A percentile compares a stretch with the other conserved stretches of the same genome.
Evolutionary conservation across 2,329 filamentous ascomycete genomes (phyloP).

Genomic region (Scorias spongiosa): DNA sequence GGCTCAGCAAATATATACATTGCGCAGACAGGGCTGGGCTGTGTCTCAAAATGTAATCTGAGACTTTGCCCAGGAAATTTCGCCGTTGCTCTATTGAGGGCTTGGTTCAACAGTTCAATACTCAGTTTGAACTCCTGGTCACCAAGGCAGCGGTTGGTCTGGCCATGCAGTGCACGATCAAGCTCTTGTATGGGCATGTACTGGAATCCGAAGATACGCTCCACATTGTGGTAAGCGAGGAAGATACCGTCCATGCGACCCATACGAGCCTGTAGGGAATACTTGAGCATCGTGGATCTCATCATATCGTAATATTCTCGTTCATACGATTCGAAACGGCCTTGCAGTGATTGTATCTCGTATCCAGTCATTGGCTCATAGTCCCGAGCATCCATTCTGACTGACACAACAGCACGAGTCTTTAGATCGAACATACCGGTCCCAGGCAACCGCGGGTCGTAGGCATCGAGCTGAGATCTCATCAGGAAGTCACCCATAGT

Average conservation of each 20-base stretch:
- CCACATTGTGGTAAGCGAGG: constrained; percentile 86
- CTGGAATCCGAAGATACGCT: constrained; percentile 94
- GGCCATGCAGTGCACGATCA: constrained; percentile 79
- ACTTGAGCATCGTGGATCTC: constrained; percentile 84
- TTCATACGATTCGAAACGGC: constrained; percentile 81
- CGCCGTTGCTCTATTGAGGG: constrained; percentile 59
- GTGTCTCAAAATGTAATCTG: constrained; percentile 31
- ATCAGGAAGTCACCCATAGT: constrained; percentile 78
- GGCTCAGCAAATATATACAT: constrained; percentile 90
- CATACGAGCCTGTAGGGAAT: constrained; percentile 91
- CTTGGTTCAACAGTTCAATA: constrained; percentile 60
- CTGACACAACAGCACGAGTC: constrained; percentile 77
- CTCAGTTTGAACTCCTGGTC: constrained; percentile 77
- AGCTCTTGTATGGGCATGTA: constrained; percentile 79
- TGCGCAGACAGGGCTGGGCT: constrained; percentile 4
- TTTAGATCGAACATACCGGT: constrained; percentile 94
- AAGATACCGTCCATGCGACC: constrained; percentile 98
- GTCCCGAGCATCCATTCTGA: constrained; percentile 69
- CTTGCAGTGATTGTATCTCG: constrained; percentile 62
- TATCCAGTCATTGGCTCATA: constrained; percentile 69
- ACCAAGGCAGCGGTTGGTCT: constrained; percentile 49
- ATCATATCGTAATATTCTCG: constrained; percentile 97
- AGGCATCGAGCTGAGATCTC: constrained; percentile 84
- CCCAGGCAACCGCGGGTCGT: constrained; percentile 73
- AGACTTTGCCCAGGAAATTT: constrained; percentile 51